phyloP scores from a whole-genome alignment of 2,329 filamentous ascomycete species.

The Fusarium udum region DNA sequence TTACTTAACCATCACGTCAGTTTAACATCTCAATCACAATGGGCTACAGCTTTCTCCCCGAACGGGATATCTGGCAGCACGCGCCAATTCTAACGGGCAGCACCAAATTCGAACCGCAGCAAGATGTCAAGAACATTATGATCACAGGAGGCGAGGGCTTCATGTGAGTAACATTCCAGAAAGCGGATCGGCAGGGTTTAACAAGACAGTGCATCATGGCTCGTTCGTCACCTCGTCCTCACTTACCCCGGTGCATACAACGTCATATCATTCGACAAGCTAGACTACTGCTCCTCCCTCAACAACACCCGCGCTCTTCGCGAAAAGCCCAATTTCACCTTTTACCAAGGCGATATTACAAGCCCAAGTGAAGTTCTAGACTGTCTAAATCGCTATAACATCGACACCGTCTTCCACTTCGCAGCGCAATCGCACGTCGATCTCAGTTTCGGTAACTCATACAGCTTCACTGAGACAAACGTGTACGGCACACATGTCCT shows the following conservation, averaged over 20 bases:
- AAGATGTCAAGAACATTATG: constrained; percentile 81
- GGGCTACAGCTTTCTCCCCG: background rate
- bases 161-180: constrained; percentile 66
- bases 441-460: constrained; percentile 83
- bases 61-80: constrained; percentile 71
- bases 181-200: background rate
- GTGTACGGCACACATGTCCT: constrained; percentile 85
- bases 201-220: constrained; percentile 73
- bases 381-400: constrained; percentile 74
- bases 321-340: constrained; percentile 76
- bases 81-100: constrained; percentile 75
- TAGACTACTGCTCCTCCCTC: constrained; percentile 82
- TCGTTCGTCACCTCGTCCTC: constrained; percentile 79
- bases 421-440: constrained; percentile 87
- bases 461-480: constrained; percentile 82
- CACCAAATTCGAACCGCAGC: constrained; percentile 74
- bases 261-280: constrained; percentile 83
- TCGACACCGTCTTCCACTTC: constrained; percentile 86
- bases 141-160: constrained; percentile 86
- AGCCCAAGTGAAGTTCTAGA: constrained; percentile 74
- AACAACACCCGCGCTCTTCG: constrained; percentile 80
- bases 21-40: background rate
- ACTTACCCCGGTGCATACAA: constrained; percentile 80
- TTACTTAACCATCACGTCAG: accelerated
- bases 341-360: constrained; percentile 82